Base-by-base conservation (phyloP, 805 yeast genomes). In the Saccharomycopsis lassenensis region DNA sequence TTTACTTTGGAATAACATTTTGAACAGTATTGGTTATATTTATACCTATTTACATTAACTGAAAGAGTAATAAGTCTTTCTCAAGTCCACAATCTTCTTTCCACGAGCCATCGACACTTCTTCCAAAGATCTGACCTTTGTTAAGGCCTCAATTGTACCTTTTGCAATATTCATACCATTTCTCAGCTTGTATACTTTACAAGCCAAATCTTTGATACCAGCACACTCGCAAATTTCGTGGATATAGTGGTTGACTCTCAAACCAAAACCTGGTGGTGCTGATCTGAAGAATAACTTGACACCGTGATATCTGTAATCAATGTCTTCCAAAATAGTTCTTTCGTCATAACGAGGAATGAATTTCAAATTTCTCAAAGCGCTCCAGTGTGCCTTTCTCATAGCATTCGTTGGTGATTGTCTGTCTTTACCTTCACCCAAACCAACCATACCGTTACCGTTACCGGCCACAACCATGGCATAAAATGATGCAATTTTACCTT, bases 131-230 rank as follows among this genome's bases (percentile, higher is more conserved):
- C 72, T 73, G 60, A 87, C 97, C 51, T 75, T 73, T 35, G 69
- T 65, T 46, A 91, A 69, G 1, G 95, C 95, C 56, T 84, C 93
- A 41, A 87, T 66, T 35, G 87, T 71, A 29, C 89, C 91, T 62
- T 87, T 86, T 40, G 84, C 84, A 33, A 87, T 93, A 58, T 87
- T 87, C 94, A 91, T 85, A 35, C 80, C 79, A 62, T 89, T 91
- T 66, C 97, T 74, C 24, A 95, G 83, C 52, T 86, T 79, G 65
- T 81, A 84, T 32, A 89, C 82, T 54, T 89, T 89, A 4, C 93
- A 95, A 50, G 86, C 74, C 51, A 91, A 63, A 60, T 91, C 98
- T 58, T 80, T 82, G 57, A 91, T 85, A 45, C 98, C 98, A 1
- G 87, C 94, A 41, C 86, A 76, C 55, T 80, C 82, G 58, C 96